Evolutionary conservation across 805 yeast species (phyloP), one percentile per base, ranked within the genome.

Genomic region (Candida takata): DNA sequence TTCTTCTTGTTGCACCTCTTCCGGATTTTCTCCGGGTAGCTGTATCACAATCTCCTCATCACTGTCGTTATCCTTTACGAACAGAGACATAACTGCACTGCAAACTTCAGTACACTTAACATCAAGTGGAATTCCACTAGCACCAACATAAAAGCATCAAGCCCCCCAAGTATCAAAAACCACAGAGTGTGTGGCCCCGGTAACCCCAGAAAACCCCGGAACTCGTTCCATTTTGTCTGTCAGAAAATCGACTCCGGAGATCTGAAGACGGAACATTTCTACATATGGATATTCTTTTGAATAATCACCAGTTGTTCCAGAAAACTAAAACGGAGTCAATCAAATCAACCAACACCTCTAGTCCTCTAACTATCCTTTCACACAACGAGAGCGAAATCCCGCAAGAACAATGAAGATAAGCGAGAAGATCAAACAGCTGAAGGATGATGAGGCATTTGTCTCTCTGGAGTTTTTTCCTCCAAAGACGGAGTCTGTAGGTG

Each of bases 401-500:
- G 7, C 30, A 16, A 81, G 66, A 16, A 51, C 49, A 51, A 13
- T 48, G 12, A 49, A 55, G 2, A 47, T 64, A 30, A 60, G 52
- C 33, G 84, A 80, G 28, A 70, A 70, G 54, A 69, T 84, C 38
- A 55, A 60, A 27, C 53, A 62, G 1, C 61, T 77, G 42, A 58
- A 56, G 40, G 65, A 64, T 14, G 74, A 66, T 52, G 79, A 73
- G 48, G 72, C 70, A 35, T 84, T 79, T 55, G 75, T 85, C 49
- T 88, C 97, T 8, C 71, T 87, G 49, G 99, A 92, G 65, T 92
- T 92, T 59, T 92, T 92, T 64, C 98, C 99, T 6, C 98, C 99
- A 17, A 87, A 92, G 60, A 92, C 98, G 0, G 88, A 84, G 52
- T 65, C 77, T 3, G 70, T 64, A 42, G 20, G 67, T 50, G 6